phyloP scores from a whole-genome alignment of 306 rosid species.

The Cucurbita maxima region DNA sequence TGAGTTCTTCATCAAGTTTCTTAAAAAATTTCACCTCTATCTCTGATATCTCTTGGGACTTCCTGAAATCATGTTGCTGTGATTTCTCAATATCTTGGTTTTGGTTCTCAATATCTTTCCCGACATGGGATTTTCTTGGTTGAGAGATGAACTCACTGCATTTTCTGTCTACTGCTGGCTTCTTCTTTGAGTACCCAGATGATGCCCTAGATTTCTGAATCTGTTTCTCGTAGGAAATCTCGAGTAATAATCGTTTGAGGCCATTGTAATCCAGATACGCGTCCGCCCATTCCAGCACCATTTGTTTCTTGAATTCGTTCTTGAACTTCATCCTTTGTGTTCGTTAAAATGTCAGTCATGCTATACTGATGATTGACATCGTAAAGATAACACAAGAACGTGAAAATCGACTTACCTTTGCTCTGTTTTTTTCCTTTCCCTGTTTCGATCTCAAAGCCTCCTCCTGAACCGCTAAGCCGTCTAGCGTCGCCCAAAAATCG shows the following conservation, averaged over 20 bases:
- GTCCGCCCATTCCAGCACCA: slow-evolving; percentile 2
- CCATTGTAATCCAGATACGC: background rate
- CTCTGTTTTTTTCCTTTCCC: background rate
- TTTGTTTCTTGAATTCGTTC: slow-evolving; percentile 5
- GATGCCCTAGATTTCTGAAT: background rate
- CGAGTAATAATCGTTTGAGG: background rate
- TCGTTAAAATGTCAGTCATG: background rate
- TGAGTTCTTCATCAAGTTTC: slow-evolving; percentile 43
- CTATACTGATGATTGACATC: background rate
- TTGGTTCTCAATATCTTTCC: slow-evolving; percentile 30
- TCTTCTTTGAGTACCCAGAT: slow-evolving; percentile 17
- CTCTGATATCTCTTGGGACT: slow-evolving; percentile 37
- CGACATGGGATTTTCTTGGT: slow-evolving; percentile 11
- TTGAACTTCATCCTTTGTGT: background rate
- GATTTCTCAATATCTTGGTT: slow-evolving; percentile 21
- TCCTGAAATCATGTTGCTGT: background rate
- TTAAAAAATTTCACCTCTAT: slow-evolving; percentile 35
- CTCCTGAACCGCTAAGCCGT: background rate
- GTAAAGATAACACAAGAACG: background rate
- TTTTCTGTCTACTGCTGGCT: slow-evolving; percentile 10
- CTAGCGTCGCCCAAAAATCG: no score
- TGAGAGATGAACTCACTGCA: slow-evolving; percentile 10
- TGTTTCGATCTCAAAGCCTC: background rate
- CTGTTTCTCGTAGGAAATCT: background rate
- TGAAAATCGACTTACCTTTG: background rate